These are phyloP conservation scores for Cladophialophora chaetospira DNA, from an alignment of 2,329 filamentous ascomycete species.

Conservation along the genomic window DNA sequence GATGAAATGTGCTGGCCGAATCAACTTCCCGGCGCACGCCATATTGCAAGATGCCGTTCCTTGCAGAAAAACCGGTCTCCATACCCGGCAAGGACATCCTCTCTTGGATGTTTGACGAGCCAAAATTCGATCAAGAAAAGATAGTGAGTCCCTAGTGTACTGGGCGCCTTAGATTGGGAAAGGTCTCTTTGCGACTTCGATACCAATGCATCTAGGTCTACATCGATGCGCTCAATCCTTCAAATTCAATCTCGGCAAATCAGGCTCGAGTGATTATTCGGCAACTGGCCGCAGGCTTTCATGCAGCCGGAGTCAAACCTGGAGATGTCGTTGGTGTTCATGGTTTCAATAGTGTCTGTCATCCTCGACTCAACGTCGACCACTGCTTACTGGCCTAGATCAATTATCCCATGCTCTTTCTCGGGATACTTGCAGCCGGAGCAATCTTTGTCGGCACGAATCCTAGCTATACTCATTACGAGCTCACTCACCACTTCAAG, in stretches of 20 bases:
- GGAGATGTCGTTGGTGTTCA: constrained; percentile 60
- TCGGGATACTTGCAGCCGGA: constrained; percentile 49
- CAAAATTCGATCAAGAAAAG: constrained; percentile 52
- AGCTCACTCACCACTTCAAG: constrained; percentile 51
- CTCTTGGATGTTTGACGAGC: constrained; percentile 57
- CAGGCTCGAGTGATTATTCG: constrained; percentile 42
- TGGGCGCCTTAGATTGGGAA: too few species aligned
- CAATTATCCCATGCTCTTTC: constrained; percentile 42
- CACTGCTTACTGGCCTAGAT: constrained; percentile 28
- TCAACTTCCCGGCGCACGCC: too few species aligned
- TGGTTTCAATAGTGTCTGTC: constrained; percentile 52
- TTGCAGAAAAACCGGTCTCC: constrained; percentile 23
- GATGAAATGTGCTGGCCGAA: too few species aligned
- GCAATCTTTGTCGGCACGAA: constrained; percentile 56
- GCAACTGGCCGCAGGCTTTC: constrained; percentile 55
- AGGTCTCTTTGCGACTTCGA: not conserved
- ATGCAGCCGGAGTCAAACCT: constrained; percentile 32
- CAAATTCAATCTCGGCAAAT: constrained; percentile 21
- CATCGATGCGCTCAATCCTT: constrained; percentile 52
- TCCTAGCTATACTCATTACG: constrained; percentile 49
- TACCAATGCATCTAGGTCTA: constrained; percentile 41
- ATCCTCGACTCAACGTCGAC: not conserved
- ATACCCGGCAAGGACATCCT: constrained; percentile 56
- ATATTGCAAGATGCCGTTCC: constrained; percentile 30
- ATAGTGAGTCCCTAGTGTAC: constrained; percentile 43